phyloP scores from a whole-genome alignment of 2,329 filamentous ascomycete species.

The Zarea fungicola region DNA sequence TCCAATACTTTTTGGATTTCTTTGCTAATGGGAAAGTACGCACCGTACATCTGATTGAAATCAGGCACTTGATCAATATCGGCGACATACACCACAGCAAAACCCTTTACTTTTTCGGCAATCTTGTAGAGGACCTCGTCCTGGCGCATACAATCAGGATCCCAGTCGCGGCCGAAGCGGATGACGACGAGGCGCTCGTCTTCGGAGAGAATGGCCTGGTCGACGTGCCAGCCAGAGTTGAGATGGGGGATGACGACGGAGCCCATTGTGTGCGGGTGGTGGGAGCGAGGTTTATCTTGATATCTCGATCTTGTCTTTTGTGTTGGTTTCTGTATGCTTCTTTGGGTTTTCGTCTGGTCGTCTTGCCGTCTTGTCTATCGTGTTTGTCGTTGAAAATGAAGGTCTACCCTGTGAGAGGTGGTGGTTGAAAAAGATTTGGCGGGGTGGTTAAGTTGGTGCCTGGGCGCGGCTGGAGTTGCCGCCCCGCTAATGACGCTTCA shows the following conservation, averaged over 20 bases:
- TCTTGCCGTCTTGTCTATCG: too few species aligned
- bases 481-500: slow-evolving; percentile 10
- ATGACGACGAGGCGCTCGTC: slow-evolving; percentile 92
- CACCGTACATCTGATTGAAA: slow-evolving; percentile 91
- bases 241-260: slow-evolving; percentile 92
- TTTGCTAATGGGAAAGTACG: slow-evolving; percentile 17
- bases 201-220: slow-evolving; percentile 85
- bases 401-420: neutral
- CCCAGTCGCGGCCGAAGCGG: slow-evolving; percentile 83
- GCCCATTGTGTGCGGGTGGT: slow-evolving; percentile 43
- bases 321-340: too few species aligned
- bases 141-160: slow-evolving; percentile 68
- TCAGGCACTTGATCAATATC: slow-evolving; percentile 87
- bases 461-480: neutral
- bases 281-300: too few species aligned
- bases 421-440: slow-evolving; percentile 1
- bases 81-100: slow-evolving; percentile 87
- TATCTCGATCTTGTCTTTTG: too few species aligned
- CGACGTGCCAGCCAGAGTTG: slow-evolving; percentile 92
- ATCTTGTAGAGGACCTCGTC: slow-evolving; percentile 95
- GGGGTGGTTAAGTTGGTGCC: neutral
- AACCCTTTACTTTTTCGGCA: slow-evolving; percentile 89
- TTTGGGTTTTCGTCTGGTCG: too few species aligned
- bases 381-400: too few species aligned
- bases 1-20: too few species aligned